Percentiles rank a stretch among this genome's conserved stretches.
These are phyloP conservation scores for Scenedesmus sp. DNA, from an alignment of 163 green algal genomes.

Conservation along the genomic window DNA sequence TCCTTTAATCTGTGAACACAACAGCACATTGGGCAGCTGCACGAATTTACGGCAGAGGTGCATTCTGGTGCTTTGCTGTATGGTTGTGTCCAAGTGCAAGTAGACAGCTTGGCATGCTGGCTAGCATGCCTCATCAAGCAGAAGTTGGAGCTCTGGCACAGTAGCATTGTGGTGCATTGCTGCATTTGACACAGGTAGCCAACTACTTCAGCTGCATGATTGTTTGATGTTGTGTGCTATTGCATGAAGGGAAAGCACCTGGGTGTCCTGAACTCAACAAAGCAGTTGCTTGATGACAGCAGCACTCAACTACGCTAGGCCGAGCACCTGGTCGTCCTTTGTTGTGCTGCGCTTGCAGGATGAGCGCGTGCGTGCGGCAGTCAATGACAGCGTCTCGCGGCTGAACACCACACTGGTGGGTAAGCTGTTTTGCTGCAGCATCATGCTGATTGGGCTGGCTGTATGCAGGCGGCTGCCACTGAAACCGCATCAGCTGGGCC, in stretches of 20 bases:
- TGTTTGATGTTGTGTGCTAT: too few relatives aligned
- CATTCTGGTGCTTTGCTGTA: too few relatives aligned
- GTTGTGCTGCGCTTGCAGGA: conserved; percentile 25
- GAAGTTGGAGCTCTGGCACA: not conserved
- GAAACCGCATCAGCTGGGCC: not conserved
- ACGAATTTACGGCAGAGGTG: not conserved
- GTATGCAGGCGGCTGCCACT: not conserved
- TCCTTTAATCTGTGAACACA: too few relatives aligned
- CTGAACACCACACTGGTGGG: conserved; percentile 32
- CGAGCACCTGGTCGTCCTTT: not conserved
- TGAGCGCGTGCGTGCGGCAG: conserved; percentile 23
- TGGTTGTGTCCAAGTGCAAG: too few relatives aligned
- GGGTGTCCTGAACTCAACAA: too few relatives aligned
- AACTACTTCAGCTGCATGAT: too few relatives aligned
- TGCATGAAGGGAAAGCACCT: too few relatives aligned
- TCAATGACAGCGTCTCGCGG: conserved; percentile 24
- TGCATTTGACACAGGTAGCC: too few relatives aligned
- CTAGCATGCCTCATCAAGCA: not conserved
- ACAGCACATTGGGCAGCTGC: too few relatives aligned
- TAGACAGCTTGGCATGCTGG: too few relatives aligned
- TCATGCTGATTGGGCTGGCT: not conserved
- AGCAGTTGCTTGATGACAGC: not conserved
- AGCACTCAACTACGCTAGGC: not conserved
- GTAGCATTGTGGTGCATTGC: too few relatives aligned
- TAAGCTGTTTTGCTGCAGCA: not conserved